phyloP scores from a whole-genome alignment of 2,329 filamentous ascomycete species.

The Onygenales sp. region DNA sequence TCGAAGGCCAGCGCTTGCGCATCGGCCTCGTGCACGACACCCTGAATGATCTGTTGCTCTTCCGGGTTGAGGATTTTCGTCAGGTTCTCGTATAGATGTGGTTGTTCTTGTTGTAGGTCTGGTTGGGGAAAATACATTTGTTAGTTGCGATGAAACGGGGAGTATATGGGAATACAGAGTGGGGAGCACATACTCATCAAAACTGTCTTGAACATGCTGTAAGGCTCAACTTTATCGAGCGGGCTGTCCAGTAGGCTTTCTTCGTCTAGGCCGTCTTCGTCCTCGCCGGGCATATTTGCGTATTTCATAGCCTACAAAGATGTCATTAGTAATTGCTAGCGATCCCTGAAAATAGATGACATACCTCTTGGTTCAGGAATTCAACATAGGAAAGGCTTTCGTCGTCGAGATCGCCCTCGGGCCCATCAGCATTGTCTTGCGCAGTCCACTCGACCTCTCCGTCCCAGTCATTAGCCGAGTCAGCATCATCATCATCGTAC shows the following conservation, averaged over 20 bases:
- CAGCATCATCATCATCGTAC: conserved; percentile 62
- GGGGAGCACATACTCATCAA: conserved; percentile 60
- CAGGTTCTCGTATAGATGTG: conserved; percentile 74
- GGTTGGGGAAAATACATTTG: conserved; percentile 15
- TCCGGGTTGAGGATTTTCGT: conserved; percentile 69
- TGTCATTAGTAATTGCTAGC: conserved; percentile 8
- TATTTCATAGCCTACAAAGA: conserved; percentile 65
- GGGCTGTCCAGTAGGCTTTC: conserved; percentile 88
- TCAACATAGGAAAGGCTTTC: conserved; percentile 92
- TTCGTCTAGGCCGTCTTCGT: conserved; percentile 86
- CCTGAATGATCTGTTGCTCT: conserved; percentile 72
- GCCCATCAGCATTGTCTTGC: conserved; percentile 53
- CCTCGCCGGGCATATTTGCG: conserved; percentile 60
- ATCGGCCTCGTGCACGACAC: conserved; percentile 64
- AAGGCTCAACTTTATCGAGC: conserved; percentile 90
- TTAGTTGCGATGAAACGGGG: not conserved
- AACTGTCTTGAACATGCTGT: conserved; percentile 74
- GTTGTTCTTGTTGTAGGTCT: conserved; percentile 87
- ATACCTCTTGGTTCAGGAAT: conserved; percentile 83
- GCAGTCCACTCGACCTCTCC: conserved; percentile 61
- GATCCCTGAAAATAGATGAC: conserved; percentile 14
- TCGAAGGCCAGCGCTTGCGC: conserved; percentile 37
- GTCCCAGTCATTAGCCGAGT: conserved; percentile 76
- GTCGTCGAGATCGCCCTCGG: conserved; percentile 62
- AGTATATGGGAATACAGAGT: not conserved